Percentiles rank a stretch among this genome's conserved stretches.
Conservation (phyloP, 2,329 filamentous ascomycete genomes). For the Ophiobolus disseminans region DNA sequence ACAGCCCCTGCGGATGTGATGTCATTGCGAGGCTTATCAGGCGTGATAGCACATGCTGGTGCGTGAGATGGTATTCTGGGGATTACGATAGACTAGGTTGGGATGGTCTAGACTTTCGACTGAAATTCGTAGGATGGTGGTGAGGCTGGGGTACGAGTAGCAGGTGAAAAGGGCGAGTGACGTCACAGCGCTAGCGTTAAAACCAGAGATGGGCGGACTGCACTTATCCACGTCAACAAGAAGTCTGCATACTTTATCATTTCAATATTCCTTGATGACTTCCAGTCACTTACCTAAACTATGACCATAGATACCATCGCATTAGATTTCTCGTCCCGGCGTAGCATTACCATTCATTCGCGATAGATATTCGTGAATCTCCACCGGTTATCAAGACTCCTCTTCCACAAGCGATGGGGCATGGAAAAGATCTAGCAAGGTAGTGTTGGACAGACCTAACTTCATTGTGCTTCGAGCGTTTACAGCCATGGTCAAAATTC, state of each 20-base stretch:
- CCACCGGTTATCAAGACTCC: no score
- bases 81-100: background rate
- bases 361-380: no score
- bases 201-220: background rate
- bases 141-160: background rate
- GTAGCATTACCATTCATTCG: no score
- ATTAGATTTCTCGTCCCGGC: no score
- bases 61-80: background rate
- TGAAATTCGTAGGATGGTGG: background rate
- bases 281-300: no score
- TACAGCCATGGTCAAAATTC: background rate
- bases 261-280: no score
- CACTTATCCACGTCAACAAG: no score
- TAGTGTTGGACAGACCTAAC: background rate
- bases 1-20: conserved; percentile 12
- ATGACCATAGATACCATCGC: no score
- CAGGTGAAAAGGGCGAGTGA: background rate
- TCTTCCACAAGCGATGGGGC: no score
- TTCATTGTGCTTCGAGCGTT: background rate
- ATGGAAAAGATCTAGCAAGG: no score
- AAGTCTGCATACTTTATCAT: no score
- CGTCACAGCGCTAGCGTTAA: background rate
- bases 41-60: background rate
- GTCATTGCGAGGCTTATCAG: conserved; percentile 16
- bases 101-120: conserved; percentile 13